A percentile compares a stretch with the other conserved stretches of the same genome.
Evolutionary conservation across 169 alveolate species (phyloP).

Genomic region (Cryptosporidium bovis): DNA sequence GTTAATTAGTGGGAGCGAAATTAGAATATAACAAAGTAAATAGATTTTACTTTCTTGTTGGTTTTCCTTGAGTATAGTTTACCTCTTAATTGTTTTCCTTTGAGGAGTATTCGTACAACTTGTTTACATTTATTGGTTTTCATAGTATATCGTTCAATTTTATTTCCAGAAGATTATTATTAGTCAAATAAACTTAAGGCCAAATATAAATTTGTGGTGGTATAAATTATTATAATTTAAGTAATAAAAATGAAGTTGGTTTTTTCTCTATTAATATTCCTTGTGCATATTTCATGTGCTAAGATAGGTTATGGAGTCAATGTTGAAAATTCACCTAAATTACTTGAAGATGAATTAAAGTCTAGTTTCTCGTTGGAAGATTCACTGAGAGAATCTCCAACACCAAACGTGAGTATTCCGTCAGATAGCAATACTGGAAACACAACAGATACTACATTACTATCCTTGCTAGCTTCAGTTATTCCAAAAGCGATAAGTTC

Average conservation of each 20-base stretch:
- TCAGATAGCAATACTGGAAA: not conserved
- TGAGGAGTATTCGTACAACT: too few species aligned
- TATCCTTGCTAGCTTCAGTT: conserved; percentile 29
- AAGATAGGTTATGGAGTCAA: conserved; percentile 43
- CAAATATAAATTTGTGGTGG: too few species aligned
- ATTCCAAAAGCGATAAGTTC: not conserved
- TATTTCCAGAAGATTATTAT: too few species aligned
- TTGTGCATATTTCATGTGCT: conserved; percentile 16
- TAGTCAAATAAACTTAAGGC: too few species aligned
- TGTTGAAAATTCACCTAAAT: conserved; percentile 39
- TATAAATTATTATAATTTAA: too few species aligned
- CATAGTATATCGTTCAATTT: too few species aligned
- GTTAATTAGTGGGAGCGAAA: too few species aligned
- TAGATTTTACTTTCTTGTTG: too few species aligned
- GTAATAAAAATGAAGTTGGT: conserved; percentile 6
- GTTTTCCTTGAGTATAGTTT: too few species aligned
- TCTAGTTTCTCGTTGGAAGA: not conserved
- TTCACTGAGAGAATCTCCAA: conserved; percentile 40
- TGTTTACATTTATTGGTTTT: too few species aligned
- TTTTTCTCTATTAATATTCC: not conserved
- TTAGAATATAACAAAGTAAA: too few species aligned
- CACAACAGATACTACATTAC: conserved; percentile 9
- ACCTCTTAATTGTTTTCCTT: too few species aligned
- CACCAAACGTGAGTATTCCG: conserved; percentile 9
- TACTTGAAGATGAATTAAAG: not conserved